These are phyloP conservation scores for Calocybe indica DNA, from an alignment of 768 basidiomycete species.

Conservation along the genomic window DNA sequence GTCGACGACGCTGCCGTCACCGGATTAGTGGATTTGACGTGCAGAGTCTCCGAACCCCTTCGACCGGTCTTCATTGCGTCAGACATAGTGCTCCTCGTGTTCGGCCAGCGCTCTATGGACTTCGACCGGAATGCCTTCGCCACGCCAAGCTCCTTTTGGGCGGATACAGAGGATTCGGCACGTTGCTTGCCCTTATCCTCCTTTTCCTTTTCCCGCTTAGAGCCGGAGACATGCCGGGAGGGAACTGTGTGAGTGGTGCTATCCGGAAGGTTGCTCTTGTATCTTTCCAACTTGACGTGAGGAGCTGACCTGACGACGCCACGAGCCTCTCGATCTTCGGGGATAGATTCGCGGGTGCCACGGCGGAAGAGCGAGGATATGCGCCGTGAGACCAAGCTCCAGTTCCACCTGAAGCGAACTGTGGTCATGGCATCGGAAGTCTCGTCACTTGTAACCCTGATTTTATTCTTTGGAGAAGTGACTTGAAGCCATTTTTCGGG, in stretches of 20 bases:
- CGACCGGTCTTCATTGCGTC: no score
- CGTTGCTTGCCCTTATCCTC: conserved; percentile 8
- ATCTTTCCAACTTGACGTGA: conserved; percentile 9
- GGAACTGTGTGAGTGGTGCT: no score
- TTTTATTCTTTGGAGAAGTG: conserved; percentile 30
- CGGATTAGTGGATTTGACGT: conserved; percentile 8
- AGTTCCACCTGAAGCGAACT: conserved; percentile 58
- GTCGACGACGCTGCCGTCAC: conserved; percentile 5
- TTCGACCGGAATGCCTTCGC: conserved; percentile 17
- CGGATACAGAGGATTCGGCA: conserved; percentile 2
- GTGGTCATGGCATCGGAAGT: conserved; percentile 67
- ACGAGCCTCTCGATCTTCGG: conserved; percentile 6
- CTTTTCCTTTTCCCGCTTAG: conserved; percentile 20
- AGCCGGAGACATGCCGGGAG: background rate
- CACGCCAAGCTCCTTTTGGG: background rate
- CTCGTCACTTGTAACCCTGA: conserved; percentile 68
- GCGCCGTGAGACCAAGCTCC: conserved; percentile 38
- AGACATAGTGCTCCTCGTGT: no score
- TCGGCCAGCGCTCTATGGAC: conserved; percentile 25
- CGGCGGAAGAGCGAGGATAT: conserved; percentile 45
- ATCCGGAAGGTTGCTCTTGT: conserved; percentile 4
- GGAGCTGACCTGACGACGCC: conserved; percentile 19
- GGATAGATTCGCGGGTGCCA: background rate
- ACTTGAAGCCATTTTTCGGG: conserved; percentile 62
- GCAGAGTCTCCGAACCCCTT: no score